These are phyloP conservation scores for Bipolaris cookei DNA, from an alignment of 2,329 filamentous ascomycete genomes.

Conservation along the genomic window DNA sequence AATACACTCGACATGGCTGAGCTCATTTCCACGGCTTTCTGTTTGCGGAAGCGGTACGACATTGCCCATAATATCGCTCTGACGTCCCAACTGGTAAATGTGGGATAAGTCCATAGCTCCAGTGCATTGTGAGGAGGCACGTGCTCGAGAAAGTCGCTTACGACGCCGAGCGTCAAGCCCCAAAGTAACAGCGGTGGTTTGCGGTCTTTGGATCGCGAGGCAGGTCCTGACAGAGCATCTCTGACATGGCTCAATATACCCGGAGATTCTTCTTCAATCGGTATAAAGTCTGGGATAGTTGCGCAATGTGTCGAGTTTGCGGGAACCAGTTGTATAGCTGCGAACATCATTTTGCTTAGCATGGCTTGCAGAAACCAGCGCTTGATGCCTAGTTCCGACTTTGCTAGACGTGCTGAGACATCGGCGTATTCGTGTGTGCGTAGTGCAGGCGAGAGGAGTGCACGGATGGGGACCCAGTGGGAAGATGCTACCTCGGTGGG, in stretches of 20 bases:
- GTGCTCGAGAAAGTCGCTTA: constrained; percentile 71
- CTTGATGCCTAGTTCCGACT: constrained; percentile 61
- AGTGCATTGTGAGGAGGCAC: constrained; percentile 69
- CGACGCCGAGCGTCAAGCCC: constrained; percentile 71
- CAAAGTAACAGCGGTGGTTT: constrained; percentile 66
- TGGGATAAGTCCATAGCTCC: constrained; percentile 70
- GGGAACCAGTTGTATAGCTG: constrained; percentile 67
- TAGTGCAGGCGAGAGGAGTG: constrained; percentile 65
- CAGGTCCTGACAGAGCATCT: constrained; percentile 25
- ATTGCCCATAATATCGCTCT: constrained; percentile 65
- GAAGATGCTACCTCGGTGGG: constrained; percentile 71
- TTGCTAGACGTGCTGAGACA: constrained; percentile 66
- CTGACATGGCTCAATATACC: constrained; percentile 19
- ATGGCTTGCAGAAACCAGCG: constrained; percentile 62
- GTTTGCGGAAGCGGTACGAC: constrained; percentile 61
- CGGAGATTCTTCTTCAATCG: constrained; percentile 22
- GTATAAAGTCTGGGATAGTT: constrained; percentile 59
- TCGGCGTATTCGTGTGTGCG: constrained; percentile 69
- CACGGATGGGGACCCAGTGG: constrained; percentile 71
- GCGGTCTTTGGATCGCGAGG: constrained; percentile 40
- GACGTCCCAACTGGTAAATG: constrained; percentile 69
- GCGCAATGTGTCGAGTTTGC: constrained; percentile 66
- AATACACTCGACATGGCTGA: constrained; percentile 16
- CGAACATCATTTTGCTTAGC: constrained; percentile 71
- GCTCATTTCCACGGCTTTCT: constrained; percentile 43